Base-by-base conservation (phyloP, 1,139 yeast species). In the Suhomyces taliae region DNA sequence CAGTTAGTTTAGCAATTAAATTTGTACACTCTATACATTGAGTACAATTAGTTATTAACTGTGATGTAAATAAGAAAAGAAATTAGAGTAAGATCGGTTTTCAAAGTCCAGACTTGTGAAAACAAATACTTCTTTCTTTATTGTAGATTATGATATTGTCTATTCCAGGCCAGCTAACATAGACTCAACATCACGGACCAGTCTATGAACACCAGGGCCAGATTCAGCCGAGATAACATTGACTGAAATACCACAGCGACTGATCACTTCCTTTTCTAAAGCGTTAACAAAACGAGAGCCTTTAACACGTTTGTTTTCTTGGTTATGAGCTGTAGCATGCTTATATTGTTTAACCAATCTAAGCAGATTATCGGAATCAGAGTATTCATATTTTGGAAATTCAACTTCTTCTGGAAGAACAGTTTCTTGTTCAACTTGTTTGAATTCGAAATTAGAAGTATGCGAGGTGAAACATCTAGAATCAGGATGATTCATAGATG, bases 401-500 rank as follows among this genome's bases (percentile, higher is more conserved):
- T 39, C 39, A 32, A 40, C 42, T 1, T 40, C 32, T 10, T 43
- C 46, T 4, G 27, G 40, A 2, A 36, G 38, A 6, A 36, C 36
- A 5, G 39, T 7, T 2, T 40, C 44, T 34, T 41, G 45, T 43
- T 49, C 50, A 29, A 36, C 40, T 37, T 32, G 48, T 36, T 27
- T 38, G 39, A 43, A 46, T 5, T 31, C 19, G 5, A 37, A 27
- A 2, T 40, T 11, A 8, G 44, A 29, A 3, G 40, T 15, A 29
- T 38, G 8, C 7, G 44, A 36, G 32, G 67, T 57, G 41, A 50
- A 49, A 46, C 72, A 70, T 24, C 54, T 55, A 3, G 73, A 66
- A 43, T 57, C 52, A 7, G 54, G 58, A 43, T 64, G 61, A 52
- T 66, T 66, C 26, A 70, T 53, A 5, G 70, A 61, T n/a, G 75